Percentiles rank a stretch among this genome's conserved stretches.
These are phyloP conservation scores for Mycena latifolia DNA, from an alignment of 768 basidiomycete genomes.

Conservation along the genomic window DNA sequence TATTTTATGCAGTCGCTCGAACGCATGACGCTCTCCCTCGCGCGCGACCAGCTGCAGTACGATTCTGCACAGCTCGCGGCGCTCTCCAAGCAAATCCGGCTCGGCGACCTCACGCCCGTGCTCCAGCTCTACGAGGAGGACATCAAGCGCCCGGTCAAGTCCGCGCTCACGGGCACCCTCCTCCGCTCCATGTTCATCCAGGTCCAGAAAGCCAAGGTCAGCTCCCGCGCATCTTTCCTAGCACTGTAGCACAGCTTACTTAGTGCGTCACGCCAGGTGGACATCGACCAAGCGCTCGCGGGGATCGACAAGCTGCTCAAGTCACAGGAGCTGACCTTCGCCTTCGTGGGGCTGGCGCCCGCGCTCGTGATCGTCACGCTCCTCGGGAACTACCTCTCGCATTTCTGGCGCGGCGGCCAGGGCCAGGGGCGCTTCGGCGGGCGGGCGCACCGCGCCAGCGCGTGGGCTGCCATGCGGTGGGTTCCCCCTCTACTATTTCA, in stretches of 20 bases:
- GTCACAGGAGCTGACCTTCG: slow-evolving; percentile 96
- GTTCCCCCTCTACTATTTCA: slow-evolving; percentile 22
- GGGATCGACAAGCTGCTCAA: slow-evolving; percentile 95
- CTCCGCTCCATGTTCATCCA: slow-evolving; percentile 91
- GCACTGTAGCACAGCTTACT: not conserved
- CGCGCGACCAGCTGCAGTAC: slow-evolving; percentile 82
- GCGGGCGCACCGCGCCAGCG: slow-evolving; percentile 60
- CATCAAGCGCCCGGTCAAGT: slow-evolving; percentile 88
- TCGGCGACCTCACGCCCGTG: slow-evolving; percentile 90
- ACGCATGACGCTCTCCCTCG: slow-evolving; percentile 91
- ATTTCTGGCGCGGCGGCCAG: slow-evolving; percentile 63
- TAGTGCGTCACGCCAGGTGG: slow-evolving; percentile 11
- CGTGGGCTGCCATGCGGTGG: slow-evolving; percentile 81
- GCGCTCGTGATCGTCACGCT: slow-evolving; percentile 85
- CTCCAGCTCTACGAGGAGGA: slow-evolving; percentile 92
- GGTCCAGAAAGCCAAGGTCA: slow-evolving; percentile 92
- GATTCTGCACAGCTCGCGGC: slow-evolving; percentile 70
- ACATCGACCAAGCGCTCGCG: slow-evolving; percentile 53
- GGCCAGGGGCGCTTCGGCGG: slow-evolving; percentile 72
- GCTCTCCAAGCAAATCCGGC: slow-evolving; percentile 73
- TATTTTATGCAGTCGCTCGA: slow-evolving; percentile 82
- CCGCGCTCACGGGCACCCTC: slow-evolving; percentile 83
- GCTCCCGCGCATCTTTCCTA: not conserved
- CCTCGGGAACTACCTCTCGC: slow-evolving; percentile 63
- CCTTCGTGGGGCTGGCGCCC: slow-evolving; percentile 96